Evolutionary conservation across 2,329 filamentous ascomycete species (phyloP).

Genomic region (Alternaria rosae): DNA sequence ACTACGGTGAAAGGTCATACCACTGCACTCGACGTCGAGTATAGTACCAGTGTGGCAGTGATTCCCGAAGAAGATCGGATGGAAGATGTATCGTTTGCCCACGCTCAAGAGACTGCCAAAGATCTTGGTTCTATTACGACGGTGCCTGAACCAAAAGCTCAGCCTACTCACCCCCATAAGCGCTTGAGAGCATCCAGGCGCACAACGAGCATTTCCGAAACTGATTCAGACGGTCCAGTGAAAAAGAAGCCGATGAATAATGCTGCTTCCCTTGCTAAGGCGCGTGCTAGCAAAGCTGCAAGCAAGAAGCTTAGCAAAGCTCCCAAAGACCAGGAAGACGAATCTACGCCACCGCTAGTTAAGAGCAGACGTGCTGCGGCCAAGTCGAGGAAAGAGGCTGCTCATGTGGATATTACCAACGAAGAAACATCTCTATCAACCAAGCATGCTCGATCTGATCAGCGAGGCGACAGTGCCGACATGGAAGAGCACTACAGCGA

Average conservation of each 20-base stretch:
- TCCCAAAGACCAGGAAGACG: neutral
- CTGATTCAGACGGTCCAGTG: slow-evolving; percentile 1
- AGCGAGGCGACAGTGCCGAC: neutral
- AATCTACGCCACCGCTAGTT: neutral
- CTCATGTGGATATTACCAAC: neutral
- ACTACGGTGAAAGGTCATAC: neutral
- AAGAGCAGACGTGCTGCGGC: neutral
- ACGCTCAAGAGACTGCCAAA: neutral
- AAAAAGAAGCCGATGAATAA: slow-evolving; percentile 14
- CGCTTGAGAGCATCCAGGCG: neutral
- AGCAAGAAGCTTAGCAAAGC: neutral
- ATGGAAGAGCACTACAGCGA: neutral
- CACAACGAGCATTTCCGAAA: slow-evolving; percentile 5
- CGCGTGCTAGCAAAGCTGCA: neutral
- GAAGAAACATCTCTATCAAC: neutral
- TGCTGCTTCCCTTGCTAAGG: neutral
- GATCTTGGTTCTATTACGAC: neutral
- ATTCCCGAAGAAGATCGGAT: neutral
- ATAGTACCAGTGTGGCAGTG: neutral
- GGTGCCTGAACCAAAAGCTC: neutral
- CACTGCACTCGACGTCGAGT: neutral
- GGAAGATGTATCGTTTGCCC: neutral
- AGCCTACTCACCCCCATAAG: neutral
- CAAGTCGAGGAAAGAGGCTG: neutral
- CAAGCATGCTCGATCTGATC: neutral